phyloP scores from a whole-genome alignment of 2,329 filamentous ascomycete species.

The Fusarium robinianum region DNA sequence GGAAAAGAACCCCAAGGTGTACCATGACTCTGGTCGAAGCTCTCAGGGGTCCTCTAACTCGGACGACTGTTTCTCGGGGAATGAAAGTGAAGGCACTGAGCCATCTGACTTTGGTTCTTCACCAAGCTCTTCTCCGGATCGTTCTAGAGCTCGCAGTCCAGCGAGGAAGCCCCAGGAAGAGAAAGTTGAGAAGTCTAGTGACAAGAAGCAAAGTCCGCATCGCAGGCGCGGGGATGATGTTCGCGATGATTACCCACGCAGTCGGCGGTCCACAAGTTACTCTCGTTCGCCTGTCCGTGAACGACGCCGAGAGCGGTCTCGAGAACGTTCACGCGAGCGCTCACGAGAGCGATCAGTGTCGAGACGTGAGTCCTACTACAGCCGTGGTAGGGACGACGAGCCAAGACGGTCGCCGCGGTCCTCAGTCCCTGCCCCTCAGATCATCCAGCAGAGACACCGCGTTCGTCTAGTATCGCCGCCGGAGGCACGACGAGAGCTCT shows the following conservation, averaged over 20 bases:
- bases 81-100: slow-evolving; percentile 21
- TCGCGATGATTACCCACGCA: too few species aligned
- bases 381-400: slow-evolving; percentile 13
- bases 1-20: slow-evolving; percentile 1
- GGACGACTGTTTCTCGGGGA: slow-evolving; percentile 14
- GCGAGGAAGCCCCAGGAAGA: slow-evolving; percentile 7
- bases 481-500: slow-evolving; percentile 23
- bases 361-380: slow-evolving; percentile 8
- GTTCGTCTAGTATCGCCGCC: slow-evolving; percentile 24
- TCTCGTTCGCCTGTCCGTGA: slow-evolving; percentile 5
- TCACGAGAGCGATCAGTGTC: too few species aligned
- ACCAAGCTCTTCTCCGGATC: slow-evolving; percentile 4
- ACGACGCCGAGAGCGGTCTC: too few species aligned
- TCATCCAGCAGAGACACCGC: slow-evolving; percentile 21
- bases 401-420: slow-evolving; percentile 6
- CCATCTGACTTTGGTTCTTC: slow-evolving; percentile 23
- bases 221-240: too few species aligned
- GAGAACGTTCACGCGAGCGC: too few species aligned
- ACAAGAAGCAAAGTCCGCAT: too few species aligned
- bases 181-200: too few species aligned
- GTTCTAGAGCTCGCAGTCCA: slow-evolving; percentile 14
- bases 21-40: slow-evolving; percentile 15
- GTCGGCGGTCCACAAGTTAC: too few species aligned
- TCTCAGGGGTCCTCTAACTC: slow-evolving; percentile 9
- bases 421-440: slow-evolving; percentile 18